phyloP scores from a whole-genome alignment of 345 rosid genomes.

The Brassica carinata region DNA sequence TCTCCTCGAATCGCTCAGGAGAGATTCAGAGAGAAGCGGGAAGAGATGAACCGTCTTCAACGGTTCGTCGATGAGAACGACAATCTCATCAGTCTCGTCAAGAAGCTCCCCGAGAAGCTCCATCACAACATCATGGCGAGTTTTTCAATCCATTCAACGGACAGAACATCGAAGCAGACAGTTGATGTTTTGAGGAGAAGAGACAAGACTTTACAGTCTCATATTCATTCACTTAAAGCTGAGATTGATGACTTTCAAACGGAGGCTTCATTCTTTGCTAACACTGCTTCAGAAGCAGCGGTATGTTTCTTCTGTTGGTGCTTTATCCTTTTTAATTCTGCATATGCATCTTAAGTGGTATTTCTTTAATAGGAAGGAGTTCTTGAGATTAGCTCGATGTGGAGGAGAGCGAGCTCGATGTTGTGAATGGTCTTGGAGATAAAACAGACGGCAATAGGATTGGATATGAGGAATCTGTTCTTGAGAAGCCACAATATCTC shows the following conservation, averaged over 20 bases:
- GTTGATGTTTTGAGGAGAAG: constrained; percentile 78
- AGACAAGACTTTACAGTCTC: constrained; percentile 51
- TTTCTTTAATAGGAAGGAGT: constrained; percentile 66
- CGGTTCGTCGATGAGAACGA: constrained; percentile 67
- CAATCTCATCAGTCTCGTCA: constrained; percentile 60
- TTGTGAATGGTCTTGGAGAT: constrained; percentile 33
- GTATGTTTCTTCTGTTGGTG: constrained; percentile 44
- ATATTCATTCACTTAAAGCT: no score
- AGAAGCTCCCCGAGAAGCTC: background rate
- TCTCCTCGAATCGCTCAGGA: constrained; percentile 26
- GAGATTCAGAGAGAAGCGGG: constrained; percentile 56
- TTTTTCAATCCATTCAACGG: no score
- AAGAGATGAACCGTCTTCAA: constrained; percentile 53
- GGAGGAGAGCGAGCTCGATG: constrained; percentile 29
- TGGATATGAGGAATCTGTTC: background rate
- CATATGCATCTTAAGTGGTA: background rate
- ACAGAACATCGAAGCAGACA: constrained; percentile 60
- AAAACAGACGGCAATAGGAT: background rate
- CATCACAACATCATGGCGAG: no score
- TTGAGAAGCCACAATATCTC: constrained; percentile 35
- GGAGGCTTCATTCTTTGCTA: constrained; percentile 75
- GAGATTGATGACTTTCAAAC: no score
- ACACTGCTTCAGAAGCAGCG: constrained; percentile 80
- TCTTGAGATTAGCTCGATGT: constrained; percentile 65
- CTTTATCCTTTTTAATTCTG: background rate